Evolutionary conservation across 1,284 basidiomycete species (phyloP).

Genomic region (Microbotryum silenes-acaulis): DNA sequence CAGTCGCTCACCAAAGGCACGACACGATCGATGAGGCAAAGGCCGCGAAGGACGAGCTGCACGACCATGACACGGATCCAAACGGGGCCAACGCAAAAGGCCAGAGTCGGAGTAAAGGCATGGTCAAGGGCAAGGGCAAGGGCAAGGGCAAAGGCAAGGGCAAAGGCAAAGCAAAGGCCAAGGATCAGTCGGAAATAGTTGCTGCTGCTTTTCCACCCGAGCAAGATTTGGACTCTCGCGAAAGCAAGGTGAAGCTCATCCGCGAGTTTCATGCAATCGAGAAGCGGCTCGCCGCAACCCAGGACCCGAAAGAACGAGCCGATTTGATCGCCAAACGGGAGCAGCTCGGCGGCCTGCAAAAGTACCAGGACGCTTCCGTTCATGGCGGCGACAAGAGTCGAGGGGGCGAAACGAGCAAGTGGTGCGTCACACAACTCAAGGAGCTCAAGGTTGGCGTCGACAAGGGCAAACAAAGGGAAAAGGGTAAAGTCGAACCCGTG

Average conservation of each 20-base stretch:
- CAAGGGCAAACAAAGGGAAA: conserved; percentile 12
- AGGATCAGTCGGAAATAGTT: not conserved
- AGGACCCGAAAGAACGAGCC: conserved; percentile 21
- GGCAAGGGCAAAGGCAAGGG: not conserved
- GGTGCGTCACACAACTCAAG: conserved; percentile 32
- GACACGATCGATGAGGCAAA: not conserved
- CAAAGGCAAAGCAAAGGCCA: not conserved
- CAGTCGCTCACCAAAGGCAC: not conserved
- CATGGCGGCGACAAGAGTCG: conserved; percentile 32
- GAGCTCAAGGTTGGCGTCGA: conserved; percentile 28
- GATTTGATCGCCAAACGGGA: conserved; percentile 23
- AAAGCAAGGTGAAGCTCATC: conserved; percentile 25
- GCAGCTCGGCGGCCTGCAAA: conserved; percentile 33
- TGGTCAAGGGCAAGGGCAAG: not conserved
- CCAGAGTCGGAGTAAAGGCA: not conserved
- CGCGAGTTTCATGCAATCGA: conserved; percentile 34
- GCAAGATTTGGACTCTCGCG: conserved; percentile 1
- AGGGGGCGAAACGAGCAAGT: conserved; percentile 36
- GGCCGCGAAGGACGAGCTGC: not conserved
- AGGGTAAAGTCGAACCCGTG: conserved; percentile 15
- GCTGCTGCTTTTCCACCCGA: not conserved
- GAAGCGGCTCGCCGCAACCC: conserved; percentile 31
- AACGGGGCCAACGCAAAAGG: not conserved
- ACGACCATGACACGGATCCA: not conserved
- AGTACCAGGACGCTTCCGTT: conserved; percentile 34